These are phyloP conservation scores for Letharia lupina DNA, from an alignment of 495 filamentous ascomycete species.

Conservation along the genomic window DNA sequence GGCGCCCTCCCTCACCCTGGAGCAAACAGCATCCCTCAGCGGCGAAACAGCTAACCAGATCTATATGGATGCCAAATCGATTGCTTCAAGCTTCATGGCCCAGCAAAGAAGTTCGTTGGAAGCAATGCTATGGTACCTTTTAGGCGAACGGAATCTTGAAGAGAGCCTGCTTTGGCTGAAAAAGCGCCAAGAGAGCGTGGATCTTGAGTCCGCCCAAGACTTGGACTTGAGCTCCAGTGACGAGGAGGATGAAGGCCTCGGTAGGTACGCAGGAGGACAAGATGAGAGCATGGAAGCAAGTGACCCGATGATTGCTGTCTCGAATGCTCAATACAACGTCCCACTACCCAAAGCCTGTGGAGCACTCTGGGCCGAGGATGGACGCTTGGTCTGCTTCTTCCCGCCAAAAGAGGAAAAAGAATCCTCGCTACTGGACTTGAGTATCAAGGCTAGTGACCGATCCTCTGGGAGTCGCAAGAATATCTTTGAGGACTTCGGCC, in stretches of 20 bases:
- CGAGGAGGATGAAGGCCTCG: conserved; percentile 66
- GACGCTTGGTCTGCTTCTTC: conserved; percentile 79
- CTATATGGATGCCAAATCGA: conserved; percentile 57
- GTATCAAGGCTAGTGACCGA: conserved; percentile 53
- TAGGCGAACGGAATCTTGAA: conserved; percentile 73
- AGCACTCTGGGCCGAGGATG: conserved; percentile 67
- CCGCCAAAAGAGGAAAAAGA: conserved; percentile 70
- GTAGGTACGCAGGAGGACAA: conserved; percentile 35
- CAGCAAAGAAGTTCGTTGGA: conserved; percentile 72
- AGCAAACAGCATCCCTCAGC: conserved; percentile 71
- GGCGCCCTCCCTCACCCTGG: conserved; percentile 58
- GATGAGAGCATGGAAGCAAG: conserved; percentile 43
- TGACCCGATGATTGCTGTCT: conserved; percentile 43
- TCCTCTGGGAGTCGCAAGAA: conserved; percentile 49
- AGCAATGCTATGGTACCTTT: conserved; percentile 68
- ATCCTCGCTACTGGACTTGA: conserved; percentile 52
- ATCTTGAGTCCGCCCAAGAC: conserved; percentile 43
- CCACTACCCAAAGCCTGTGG: conserved; percentile 69
- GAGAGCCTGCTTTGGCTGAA: conserved; percentile 63
- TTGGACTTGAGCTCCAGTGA: conserved; percentile 71
- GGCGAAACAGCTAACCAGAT: conserved; percentile 58
- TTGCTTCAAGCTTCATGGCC: conserved; percentile 58
- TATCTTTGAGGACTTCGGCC: conserved; percentile 84
- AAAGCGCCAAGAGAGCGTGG: conserved; percentile 46
- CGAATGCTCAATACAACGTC: conserved; percentile 66